phyloP scores from a whole-genome alignment of 1,284 basidiomycete species.

The Microbotryomycetes sp. region DNA sequence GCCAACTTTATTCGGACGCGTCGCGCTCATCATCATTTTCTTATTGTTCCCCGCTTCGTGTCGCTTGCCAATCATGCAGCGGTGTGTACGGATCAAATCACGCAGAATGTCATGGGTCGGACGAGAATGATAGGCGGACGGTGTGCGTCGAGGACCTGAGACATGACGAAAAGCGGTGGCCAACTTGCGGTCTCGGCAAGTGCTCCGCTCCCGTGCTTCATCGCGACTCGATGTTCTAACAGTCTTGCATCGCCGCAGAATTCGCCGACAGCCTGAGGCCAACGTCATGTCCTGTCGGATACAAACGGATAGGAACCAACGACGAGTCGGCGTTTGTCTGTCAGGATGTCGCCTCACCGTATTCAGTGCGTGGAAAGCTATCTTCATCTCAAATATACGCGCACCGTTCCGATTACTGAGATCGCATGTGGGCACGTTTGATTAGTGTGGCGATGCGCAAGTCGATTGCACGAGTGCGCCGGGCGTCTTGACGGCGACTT shows the following conservation, averaged over 20 bases:
- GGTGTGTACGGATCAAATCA: not conserved
- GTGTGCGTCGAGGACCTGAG: constrained; percentile 20
- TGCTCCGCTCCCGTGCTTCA: not conserved
- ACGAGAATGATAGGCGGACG: constrained; percentile 16
- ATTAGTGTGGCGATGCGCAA: constrained; percentile 9
- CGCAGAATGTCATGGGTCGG: constrained; percentile 7
- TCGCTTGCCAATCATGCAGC: not conserved
- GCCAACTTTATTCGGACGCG: constrained; percentile 1
- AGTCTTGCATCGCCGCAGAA: constrained; percentile 2
- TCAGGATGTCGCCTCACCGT: constrained; percentile 9
- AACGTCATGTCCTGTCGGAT: constrained; percentile 1
- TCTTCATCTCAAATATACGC: not conserved
- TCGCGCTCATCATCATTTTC: too few relatives aligned
- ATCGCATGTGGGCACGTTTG: not conserved
- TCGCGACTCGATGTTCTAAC: not conserved
- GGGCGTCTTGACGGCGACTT: constrained; percentile 7
- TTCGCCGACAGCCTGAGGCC: constrained; percentile 2
- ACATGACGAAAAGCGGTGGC: not conserved
- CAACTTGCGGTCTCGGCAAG: constrained; percentile 16
- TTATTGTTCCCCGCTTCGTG: too few relatives aligned
- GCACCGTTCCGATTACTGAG: too few relatives aligned
- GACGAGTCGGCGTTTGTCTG: constrained; percentile 8
- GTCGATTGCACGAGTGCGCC: constrained; percentile 8
- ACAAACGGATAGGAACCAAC: not conserved
- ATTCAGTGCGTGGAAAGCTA: not conserved